Evolutionary conservation across 768 basidiomycete species (phyloP), one percentile per base, ranked within the genome.

Genomic region (Calvatia gigantea): DNA sequence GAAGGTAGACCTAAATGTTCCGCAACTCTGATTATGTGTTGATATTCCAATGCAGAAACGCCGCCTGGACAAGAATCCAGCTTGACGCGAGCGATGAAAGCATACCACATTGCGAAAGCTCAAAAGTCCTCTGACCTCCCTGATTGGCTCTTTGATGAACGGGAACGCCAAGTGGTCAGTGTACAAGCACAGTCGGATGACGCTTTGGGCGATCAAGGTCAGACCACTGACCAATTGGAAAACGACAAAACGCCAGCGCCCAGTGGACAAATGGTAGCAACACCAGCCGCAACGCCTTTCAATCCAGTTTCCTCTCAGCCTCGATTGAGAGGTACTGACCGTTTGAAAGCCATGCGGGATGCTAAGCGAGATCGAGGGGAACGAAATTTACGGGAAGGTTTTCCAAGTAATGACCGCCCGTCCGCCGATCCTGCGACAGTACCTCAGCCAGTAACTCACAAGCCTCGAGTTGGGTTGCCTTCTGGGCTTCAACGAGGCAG

Each of bases 21-120:
- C 15, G 39, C n/a, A 44, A 28, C 12, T 33, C 49, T 44, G 29
- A 21, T 32, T 35, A 55, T 39, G 49, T 23, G 32, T 29, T 49
- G 31, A 49, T 25, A 28, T 33, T 32, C 29, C 25, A 45, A 27
- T 47, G 15, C 64, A 81, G 81, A 72, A 47, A 79, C 79, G 27
- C 80, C 78, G 3, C 72, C 75, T 8, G 84, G 83, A 25, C 71
- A 76, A 42, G 86, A 87, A 58, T 82, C 81, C 4, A 81, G 81
- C 32, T 74, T 88, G 31, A 78, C 77, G 3, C 76, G 76, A n/a
- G 82, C 81, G 4, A 80, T 87, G 82, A 86, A 85, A 64, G 79
- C 81, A 0, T 87, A 87, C 64, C 81, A 87, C 61, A 74, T 85
- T 45, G 76, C 76, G 25, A 83, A 84, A 65, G 85, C 84, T 19